Evolutionary conservation across 345 rosid species (phyloP).

Genomic region (Corymbia maculata): DNA sequence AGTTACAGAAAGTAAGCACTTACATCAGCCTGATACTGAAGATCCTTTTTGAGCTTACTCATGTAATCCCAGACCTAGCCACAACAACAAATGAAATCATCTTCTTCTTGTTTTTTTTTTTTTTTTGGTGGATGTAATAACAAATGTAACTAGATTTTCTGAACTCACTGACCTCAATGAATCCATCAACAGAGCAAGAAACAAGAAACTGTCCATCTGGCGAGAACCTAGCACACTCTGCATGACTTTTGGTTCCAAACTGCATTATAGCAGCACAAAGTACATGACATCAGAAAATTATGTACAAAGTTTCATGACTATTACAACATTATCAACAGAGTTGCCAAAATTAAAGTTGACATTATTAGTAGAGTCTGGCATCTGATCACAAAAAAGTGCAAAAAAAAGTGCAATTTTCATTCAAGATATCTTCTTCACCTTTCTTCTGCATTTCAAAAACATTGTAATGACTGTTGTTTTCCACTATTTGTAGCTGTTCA

Average conservation of each 20-base stretch:
- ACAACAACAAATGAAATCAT: constrained; percentile 1
- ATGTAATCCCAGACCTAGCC: constrained; percentile 93
- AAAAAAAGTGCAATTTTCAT: background rate
- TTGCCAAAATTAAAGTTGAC: background rate
- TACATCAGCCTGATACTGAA: constrained; percentile 96
- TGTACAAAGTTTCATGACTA: background rate
- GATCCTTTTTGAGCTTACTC: constrained; percentile 95
- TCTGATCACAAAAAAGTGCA: background rate
- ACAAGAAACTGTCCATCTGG: constrained; percentile 98
- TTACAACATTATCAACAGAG: background rate
- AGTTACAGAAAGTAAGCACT: constrained; percentile 10
- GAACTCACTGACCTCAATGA: constrained; percentile 62
- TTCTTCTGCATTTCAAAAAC: background rate
- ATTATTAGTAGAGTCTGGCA: background rate
- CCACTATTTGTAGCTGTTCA: background rate
- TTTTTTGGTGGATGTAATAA: background rate
- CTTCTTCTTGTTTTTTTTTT: background rate
- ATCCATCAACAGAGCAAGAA: constrained; percentile 94
- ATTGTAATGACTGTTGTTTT: background rate
- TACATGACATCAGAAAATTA: background rate
- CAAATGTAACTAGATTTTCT: background rate
- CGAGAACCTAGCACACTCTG: constrained; percentile 92
- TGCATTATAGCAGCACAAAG: constrained; percentile 19
- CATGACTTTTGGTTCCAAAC: constrained; percentile 95
- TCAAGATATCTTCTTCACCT: background rate